Base-by-base conservation (phyloP, 106 monocot genomes). In the Dioscorea dumetorum region DNA sequence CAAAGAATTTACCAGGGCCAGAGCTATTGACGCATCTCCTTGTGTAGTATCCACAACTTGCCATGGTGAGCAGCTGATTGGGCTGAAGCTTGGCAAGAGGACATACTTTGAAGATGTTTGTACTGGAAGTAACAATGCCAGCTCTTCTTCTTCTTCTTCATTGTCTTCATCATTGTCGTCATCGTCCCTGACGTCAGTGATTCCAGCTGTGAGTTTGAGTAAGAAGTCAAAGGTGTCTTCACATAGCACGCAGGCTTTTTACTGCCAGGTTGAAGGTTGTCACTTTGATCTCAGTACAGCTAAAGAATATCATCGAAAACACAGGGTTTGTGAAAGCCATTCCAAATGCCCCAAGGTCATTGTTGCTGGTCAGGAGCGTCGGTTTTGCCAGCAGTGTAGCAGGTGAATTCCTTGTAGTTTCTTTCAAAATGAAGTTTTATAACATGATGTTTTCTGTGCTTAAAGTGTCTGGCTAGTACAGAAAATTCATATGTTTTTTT, bases 331-430 rank as follows among this genome's bases (percentile, higher is more conserved):
- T 41, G 91, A 87, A 65, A 64, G 31, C 51, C 91, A 91, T 64
- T 84, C 84, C 33, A 91, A 85, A 59, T 76, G 64, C 31, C 78
- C 87, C 17, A 84, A 68, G 62, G 91, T 91, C 31, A 60, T 76
- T 22, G 72, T 91, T 69, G 72, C 72, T 62, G 87, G 91, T 64
- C 79, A 79, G 58, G 91, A 91, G 76, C 77, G 82, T n/a, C 79
- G 91, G 5, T 91, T 91, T 67, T 87, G 91, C 64, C 87, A 87
- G 51, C 87, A 87, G 71, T 91, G 87, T 65, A 87, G 87, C 82
- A 87, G 87, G 91, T 87, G 57, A 67, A 19, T 15, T 5, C 19
- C 31, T 5, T 63, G 8, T 35, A 35, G 13, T 33, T 41, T 41
- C 10, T 41, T 41, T 41, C 41, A 0, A 41, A 41, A 41, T 41